Conservation (phyloP, 177 flowering plant species). For the Vitis hybrid region DNA sequence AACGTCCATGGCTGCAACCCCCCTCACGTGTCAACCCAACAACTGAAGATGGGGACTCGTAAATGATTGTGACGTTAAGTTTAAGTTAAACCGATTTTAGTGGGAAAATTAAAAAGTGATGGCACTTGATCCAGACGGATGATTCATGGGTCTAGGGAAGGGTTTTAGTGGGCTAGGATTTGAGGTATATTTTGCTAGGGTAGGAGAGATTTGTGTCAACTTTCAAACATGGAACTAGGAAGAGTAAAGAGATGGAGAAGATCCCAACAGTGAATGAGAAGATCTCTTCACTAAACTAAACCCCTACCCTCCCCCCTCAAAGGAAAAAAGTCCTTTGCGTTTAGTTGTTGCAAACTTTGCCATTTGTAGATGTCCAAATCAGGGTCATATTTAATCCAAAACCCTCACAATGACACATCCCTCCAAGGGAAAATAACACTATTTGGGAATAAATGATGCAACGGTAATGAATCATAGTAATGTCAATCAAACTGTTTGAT, state of each 20-base stretch:
- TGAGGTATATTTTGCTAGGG: neutral
- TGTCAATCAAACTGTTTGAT: too few species aligned
- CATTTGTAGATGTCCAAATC: too few species aligned
- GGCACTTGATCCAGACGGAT: neutral
- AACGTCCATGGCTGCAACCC: neutral
- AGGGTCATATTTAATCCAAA: too few species aligned
- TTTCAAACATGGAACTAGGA: neutral
- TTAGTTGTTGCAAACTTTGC: too few species aligned
- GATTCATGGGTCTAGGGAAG: neutral
- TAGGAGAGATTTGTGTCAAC: neutral
- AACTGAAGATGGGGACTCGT: neutral
- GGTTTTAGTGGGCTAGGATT: neutral
- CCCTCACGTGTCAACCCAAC: neutral
- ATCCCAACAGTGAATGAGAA: neutral
- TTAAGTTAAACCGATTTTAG: neutral
- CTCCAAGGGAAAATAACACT: too few species aligned
- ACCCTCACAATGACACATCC: too few species aligned
- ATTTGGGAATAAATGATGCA: too few species aligned
- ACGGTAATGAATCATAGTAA: too few species aligned
- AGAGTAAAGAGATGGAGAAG: neutral
- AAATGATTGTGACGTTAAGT: neutral
- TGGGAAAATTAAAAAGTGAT: neutral
- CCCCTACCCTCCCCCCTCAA: neutral
- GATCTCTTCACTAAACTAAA: neutral
- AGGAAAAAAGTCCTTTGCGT: too few species aligned